These are phyloP conservation scores for Gonapodya prolifera DNA, from an alignment of 192 early-diverging fungal species.

Conservation along the genomic window DNA sequence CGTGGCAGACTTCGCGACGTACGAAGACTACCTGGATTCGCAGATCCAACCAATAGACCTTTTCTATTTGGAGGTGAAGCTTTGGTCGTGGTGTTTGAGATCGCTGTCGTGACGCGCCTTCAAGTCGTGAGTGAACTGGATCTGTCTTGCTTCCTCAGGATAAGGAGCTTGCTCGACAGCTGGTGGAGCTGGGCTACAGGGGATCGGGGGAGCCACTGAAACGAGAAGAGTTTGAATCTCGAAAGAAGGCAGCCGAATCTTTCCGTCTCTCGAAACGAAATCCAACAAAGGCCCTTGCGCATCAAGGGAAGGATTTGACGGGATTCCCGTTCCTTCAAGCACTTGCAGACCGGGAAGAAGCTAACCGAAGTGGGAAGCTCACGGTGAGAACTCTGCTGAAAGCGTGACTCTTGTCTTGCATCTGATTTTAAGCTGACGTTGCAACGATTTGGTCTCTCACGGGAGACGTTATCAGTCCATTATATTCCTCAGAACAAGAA, in stretches of 20 bases:
- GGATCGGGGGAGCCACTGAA: conserved; percentile 51
- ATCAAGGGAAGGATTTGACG: conserved; percentile 34
- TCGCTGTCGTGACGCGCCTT: background rate
- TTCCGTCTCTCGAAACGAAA: conserved; percentile 44
- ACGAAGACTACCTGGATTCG: conserved; percentile 51
- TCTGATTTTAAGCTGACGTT: background rate
- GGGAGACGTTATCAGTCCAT: conserved; percentile 15
- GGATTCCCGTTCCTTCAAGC: conserved; percentile 39
- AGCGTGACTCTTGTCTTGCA: background rate
- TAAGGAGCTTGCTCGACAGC: conserved; percentile 50
- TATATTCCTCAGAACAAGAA: conserved; percentile 41
- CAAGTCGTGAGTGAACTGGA: too few species aligned
- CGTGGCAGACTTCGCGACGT: conserved; percentile 46
- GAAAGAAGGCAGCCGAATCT: conserved; percentile 49
- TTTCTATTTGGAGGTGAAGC: conserved; percentile 40
- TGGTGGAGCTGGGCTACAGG: conserved; percentile 48
- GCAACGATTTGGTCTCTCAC: background rate
- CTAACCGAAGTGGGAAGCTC: conserved; percentile 45
- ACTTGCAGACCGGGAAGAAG: conserved; percentile 47
- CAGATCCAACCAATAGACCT: conserved; percentile 47
- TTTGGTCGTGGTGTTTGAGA: background rate
- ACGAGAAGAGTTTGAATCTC: conserved; percentile 46
- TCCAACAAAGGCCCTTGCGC: conserved; percentile 38
- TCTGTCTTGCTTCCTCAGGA: conserved; percentile 19
- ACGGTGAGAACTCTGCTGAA: conserved; percentile 23